phyloP scores from a whole-genome alignment of 768 basidiomycete genomes.

The Tephrocybe sp. region DNA sequence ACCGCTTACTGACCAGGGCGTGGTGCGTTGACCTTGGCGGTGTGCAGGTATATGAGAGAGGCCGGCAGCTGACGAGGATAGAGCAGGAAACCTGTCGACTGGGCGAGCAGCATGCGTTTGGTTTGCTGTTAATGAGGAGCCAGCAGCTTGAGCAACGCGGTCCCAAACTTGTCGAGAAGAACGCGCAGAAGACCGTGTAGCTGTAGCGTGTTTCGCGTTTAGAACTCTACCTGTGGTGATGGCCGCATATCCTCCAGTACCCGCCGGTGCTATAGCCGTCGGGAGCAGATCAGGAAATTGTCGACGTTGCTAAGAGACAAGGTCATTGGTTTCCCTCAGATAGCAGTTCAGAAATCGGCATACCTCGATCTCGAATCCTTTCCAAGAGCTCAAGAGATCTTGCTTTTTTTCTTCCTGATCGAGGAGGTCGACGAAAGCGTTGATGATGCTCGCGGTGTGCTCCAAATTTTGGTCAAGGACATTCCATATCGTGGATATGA shows the following conservation, averaged over 20 bases:
- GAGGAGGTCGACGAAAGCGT: slow-evolving; percentile 67
- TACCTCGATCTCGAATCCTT: slow-evolving; percentile 83
- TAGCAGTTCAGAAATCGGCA: slow-evolving; percentile 11
- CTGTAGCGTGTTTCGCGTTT: slow-evolving; percentile 77
- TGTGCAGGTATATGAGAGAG: slow-evolving; percentile 28
- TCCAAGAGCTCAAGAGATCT: slow-evolving; percentile 76
- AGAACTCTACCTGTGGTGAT: slow-evolving; percentile 82
- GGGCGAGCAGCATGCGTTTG: slow-evolving; percentile 21
- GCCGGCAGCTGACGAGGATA: slow-evolving; percentile 18
- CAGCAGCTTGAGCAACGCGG: slow-evolving; percentile 82
- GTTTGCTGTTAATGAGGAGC: slow-evolving; percentile 37
- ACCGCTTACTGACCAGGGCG: slow-evolving; percentile 57
- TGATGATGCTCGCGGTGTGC: slow-evolving; percentile 71
- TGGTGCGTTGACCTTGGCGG: slow-evolving; percentile 50
- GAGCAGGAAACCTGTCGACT: slow-evolving; percentile 35
- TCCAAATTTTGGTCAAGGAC: slow-evolving; percentile 59
- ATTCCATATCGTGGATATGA: slow-evolving; percentile 89
- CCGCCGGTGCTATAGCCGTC: slow-evolving; percentile 35
- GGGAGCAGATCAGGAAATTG: slow-evolving; percentile 81
- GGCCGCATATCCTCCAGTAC: slow-evolving; percentile 66
- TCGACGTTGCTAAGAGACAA: slow-evolving; percentile 65
- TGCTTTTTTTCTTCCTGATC: slow-evolving; percentile 85
- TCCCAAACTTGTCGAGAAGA: slow-evolving; percentile 78
- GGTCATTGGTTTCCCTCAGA: not conserved
- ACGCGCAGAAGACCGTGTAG: slow-evolving; percentile 52